Percentiles rank a stretch among this genome's conserved stretches.
These are phyloP conservation scores for Colletotrichum graminicola DNA, from an alignment of 2,329 filamentous ascomycete genomes.

Conservation along the genomic window DNA sequence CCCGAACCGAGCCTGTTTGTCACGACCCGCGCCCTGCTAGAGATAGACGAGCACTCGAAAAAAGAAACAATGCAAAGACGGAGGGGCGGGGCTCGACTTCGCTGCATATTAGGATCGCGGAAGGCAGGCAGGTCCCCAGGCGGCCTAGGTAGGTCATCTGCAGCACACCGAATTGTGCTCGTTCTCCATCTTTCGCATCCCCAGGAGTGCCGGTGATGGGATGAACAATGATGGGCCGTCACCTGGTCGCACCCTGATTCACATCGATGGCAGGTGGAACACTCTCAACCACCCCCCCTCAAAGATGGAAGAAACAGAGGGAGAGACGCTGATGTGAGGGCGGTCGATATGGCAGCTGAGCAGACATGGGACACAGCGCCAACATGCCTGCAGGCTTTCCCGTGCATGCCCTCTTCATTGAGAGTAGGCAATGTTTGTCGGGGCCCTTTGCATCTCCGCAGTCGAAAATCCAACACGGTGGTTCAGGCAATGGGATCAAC, in stretches of 20 bases:
- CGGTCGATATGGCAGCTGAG: not conserved
- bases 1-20: slow-evolving; percentile 10
- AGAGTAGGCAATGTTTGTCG: not conserved
- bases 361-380: slow-evolving; percentile 14
- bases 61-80: slow-evolving; percentile 2
- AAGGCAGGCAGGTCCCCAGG: too few relatives aligned
- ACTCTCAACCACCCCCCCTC: not conserved
- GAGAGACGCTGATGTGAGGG: slow-evolving; percentile 19
- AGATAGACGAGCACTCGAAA: slow-evolving; percentile 16
- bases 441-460: slow-evolving; percentile 6
- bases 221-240: not conserved
- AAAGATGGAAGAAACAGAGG: not conserved
- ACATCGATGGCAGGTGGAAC: slow-evolving; percentile 4
- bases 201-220: not conserved
- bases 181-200: not conserved
- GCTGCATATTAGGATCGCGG: too few relatives aligned
- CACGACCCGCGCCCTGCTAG: slow-evolving; percentile 4
- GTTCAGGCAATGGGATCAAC: slow-evolving; percentile 28
- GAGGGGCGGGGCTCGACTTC: slow-evolving; percentile 1
- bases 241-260: slow-evolving; percentile 5
- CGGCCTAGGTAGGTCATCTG: slow-evolving; percentile 10
- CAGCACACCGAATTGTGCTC: slow-evolving; percentile 1
- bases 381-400: slow-evolving; percentile 4
- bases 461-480: slow-evolving; percentile 16
- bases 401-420: not conserved